A percentile compares a stretch with the other conserved stretches of the same genome.
Evolutionary conservation across 73 alveolate species (phyloP).

Genomic region (Blepharisma stoltei): DNA sequence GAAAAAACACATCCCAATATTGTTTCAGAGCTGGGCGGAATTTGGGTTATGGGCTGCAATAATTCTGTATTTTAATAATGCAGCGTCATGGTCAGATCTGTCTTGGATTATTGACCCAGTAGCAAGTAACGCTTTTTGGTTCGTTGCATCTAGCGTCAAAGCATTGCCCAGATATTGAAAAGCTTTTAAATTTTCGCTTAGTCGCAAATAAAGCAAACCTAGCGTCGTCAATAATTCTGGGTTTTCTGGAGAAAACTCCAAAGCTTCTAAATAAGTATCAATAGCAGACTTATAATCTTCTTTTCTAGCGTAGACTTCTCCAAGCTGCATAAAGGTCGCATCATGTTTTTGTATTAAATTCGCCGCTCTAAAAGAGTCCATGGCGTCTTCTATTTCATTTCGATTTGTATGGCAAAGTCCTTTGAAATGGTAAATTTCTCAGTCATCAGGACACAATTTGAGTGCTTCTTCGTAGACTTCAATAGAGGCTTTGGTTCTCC

Average conservation of each 20-base stretch:
- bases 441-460: constrained; percentile 80
- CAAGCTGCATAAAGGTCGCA: constrained; percentile 77
- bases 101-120: constrained; percentile 87
- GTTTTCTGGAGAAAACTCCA: constrained; percentile 86
- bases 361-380: constrained; percentile 65
- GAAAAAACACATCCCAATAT: constrained; percentile 95
- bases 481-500: constrained; percentile 82
- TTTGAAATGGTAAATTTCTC: constrained; percentile 92
- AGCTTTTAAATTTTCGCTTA: constrained; percentile 71
- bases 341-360: constrained; percentile 76
- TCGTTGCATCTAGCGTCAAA: constrained; percentile 78
- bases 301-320: constrained; percentile 68
- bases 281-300: constrained; percentile 84
- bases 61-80: constrained; percentile 75
- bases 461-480: constrained; percentile 92
- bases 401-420: constrained; percentile 76
- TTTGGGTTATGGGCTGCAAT: constrained; percentile 88
- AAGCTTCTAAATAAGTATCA: constrained; percentile 86
- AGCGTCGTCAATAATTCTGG: constrained; percentile 88
- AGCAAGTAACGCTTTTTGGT: constrained; percentile 91
- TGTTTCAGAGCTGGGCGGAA: constrained; percentile 96
- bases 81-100: constrained; percentile 87
- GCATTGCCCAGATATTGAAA: constrained; percentile 82
- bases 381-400: constrained; percentile 73
- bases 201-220: constrained; percentile 85